Evolutionary conservation across 805 yeast species (phyloP).

Genomic region (Sugiyamaella lignohabitans): DNA sequence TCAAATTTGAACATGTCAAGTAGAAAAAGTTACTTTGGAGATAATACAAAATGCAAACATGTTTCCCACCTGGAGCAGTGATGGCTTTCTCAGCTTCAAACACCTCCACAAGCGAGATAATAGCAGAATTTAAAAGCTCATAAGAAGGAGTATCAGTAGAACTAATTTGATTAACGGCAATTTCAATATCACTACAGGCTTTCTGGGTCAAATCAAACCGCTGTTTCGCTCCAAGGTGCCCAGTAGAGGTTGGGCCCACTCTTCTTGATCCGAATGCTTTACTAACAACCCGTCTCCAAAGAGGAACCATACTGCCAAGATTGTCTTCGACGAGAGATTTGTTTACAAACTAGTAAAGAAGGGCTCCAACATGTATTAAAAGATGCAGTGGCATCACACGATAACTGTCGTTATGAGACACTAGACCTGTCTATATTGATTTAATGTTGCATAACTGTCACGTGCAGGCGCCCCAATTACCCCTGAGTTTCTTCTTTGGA

Average conservation of each 20-base stretch:
- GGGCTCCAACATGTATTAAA: too few species aligned
- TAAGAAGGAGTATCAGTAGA: not conserved
- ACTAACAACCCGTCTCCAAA: not conserved
- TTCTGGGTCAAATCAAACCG: not conserved
- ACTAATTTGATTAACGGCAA: not conserved
- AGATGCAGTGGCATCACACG: too few species aligned
- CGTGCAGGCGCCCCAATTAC: too few species aligned
- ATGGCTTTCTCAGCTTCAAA: not conserved
- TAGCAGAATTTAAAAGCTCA: not conserved
- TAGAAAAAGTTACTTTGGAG: not conserved
- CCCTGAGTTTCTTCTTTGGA: too few species aligned
- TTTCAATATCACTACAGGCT: not conserved
- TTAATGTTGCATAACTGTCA: too few species aligned
- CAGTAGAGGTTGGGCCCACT: not conserved
- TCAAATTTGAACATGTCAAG: not conserved
- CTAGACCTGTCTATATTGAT: too few species aligned
- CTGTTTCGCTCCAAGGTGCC: not conserved
- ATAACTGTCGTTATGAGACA: too few species aligned
- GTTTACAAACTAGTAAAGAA: too few species aligned
- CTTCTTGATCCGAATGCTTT: not conserved
- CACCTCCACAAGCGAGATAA: too few species aligned
- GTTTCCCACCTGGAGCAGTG: not conserved
- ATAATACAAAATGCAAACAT: not conserved
- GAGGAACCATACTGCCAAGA: not conserved
- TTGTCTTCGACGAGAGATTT: too few species aligned